A percentile compares a stretch with the other conserved stretches of the same genome.
Evolutionary conservation across 83 land plant species (phyloP).

Genomic region (Thuja plicata): DNA sequence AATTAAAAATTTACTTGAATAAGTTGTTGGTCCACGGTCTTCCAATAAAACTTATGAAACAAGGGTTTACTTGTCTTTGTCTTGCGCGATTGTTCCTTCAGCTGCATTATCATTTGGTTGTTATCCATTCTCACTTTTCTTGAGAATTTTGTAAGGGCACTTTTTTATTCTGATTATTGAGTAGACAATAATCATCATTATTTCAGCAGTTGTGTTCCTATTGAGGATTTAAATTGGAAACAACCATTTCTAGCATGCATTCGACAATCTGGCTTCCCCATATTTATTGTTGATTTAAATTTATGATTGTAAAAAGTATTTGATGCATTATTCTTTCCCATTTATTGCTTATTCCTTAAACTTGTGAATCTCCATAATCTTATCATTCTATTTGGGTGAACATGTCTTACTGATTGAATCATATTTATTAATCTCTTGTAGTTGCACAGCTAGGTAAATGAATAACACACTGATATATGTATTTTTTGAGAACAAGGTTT

Average conservation of each 20-base stretch:
- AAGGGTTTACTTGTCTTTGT: too few species aligned
- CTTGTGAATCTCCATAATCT: not conserved
- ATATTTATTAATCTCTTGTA: not conserved
- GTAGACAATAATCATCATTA: not conserved
- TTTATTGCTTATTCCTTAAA: not conserved
- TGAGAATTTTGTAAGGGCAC: not conserved
- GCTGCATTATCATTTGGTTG: too few species aligned
- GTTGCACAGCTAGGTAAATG: not conserved
- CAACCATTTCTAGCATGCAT: not conserved
- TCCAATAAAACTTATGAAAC: too few species aligned
- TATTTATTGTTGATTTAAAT: not conserved
- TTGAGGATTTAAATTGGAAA: not conserved
- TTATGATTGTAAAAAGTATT: not conserved
- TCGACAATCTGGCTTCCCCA: not conserved
- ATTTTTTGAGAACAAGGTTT: not conserved
- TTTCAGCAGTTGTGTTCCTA: not conserved
- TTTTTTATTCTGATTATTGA: not conserved
- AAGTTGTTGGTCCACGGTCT: too few species aligned
- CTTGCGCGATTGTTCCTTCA: too few species aligned
- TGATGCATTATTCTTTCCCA: not conserved
- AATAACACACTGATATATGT: not conserved
- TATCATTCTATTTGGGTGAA: not conserved
- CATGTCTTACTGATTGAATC: not conserved
- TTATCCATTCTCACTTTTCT: not conserved
- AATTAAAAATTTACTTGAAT: too few species aligned